Base-by-base conservation (phyloP, 1,139 yeast genomes). In the Pichia sp. region DNA sequence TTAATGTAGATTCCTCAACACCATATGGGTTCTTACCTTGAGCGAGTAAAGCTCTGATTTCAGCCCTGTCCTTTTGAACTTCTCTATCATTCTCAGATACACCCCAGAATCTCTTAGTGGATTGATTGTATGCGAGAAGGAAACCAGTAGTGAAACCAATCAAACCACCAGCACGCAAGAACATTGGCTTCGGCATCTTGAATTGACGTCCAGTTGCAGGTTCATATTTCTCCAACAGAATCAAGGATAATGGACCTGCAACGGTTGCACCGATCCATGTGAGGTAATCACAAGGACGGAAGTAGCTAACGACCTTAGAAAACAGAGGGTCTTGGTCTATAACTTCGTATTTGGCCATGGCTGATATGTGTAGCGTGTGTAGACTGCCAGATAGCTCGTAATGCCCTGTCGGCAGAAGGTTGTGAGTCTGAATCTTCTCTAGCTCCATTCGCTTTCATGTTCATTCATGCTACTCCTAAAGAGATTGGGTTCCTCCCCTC, bases 261-360 rank as follows among this genome's bases (percentile, higher is more conserved):
- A 74, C 73, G 5, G 85, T 66, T 36, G 67, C 60, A n/a, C 71
- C 69, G 3, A 74, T 86, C 80, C 86, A 76, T 28, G 65, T 59
- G 13, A 66, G 71, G 52, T 73, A 74, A 60, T 85, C 95, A 10
- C 79, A 66, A 16, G 72, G 59, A 56, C 95, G 70, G 60, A 84
- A 75, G 63, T 79, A 85, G 32, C 77, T 65, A 19, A 85, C 75
- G 23, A 85, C 94, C 47, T 85, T 69, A 38, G 59, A 53, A 60
- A 84, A 81, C 48, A 78, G 77, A 29, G 95, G 95, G 58, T 85
- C 95, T 39, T 74, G 70, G 56, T 85, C 95, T 53, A 85, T 85
- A 13, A 54, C 55, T 43, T 55, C 59, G 49, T 46, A 55, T 34
- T 47, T 50, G 15, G 48, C 47, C 55, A 50, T 53, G 20, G 9